A percentile compares a stretch with the other conserved stretches of the same genome.
These are phyloP conservation scores for Neospermospora avenae DNA, from an alignment of 2,329 filamentous ascomycete genomes.

Conservation along the genomic window DNA sequence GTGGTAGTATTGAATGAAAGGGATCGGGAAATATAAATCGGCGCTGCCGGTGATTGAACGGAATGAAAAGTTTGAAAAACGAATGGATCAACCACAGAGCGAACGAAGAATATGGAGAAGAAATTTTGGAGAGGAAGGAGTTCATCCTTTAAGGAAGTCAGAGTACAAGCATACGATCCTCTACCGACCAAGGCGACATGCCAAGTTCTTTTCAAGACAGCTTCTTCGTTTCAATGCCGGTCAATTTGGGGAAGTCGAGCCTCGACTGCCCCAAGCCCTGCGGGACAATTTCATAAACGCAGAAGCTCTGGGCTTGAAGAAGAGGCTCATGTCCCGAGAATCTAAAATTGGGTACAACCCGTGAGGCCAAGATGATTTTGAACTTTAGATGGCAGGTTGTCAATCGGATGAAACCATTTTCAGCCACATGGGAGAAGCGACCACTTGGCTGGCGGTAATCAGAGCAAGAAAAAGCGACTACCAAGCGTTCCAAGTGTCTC, in stretches of 20 bases:
- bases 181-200: background rate
- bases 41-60: constrained; percentile 4
- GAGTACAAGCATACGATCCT: background rate
- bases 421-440: background rate
- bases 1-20: background rate
- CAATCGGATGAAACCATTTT: background rate
- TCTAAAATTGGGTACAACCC: background rate
- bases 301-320: background rate
- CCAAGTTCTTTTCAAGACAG: constrained; percentile 4
- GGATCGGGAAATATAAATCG: background rate
- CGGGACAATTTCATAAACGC: background rate
- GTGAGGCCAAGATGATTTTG: background rate
- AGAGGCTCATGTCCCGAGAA: background rate
- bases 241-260: background rate
- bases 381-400: background rate
- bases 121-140: background rate
- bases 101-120: constrained; percentile 1
- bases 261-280: background rate
- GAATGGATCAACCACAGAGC: constrained; percentile 5
- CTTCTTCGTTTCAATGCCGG: background rate
- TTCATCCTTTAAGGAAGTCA: background rate
- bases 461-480: background rate
- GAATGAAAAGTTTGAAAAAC: background rate
- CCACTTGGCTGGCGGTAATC: background rate
- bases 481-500: background rate